Percentiles rank a stretch among this genome's conserved stretches.
phyloP scores from a whole-genome alignment of 176 grass and related monocot genomes.

The Puccinellia tenuiflora region DNA sequence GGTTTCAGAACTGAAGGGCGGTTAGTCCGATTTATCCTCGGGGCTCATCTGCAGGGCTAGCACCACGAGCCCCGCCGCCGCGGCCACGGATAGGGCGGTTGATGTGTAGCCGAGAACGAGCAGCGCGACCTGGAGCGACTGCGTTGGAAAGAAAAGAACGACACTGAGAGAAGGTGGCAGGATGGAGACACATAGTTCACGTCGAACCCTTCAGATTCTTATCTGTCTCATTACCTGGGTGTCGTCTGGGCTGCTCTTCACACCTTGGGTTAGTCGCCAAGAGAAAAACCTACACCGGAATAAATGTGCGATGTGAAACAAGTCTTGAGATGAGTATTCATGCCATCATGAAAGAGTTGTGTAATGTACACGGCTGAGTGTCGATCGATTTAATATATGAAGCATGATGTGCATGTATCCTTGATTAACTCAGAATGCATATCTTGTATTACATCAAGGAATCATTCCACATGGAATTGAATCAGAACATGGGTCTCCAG shows the following conservation, averaged over 20 bases:
- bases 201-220: background rate
- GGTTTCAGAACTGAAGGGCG: background rate
- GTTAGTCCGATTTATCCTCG: constrained; percentile 48
- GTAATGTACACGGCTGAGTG: background rate
- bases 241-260: constrained; percentile 62
- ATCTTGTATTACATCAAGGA: background rate
- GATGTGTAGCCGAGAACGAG: constrained; percentile 63
- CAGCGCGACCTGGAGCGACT: constrained; percentile 71
- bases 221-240: constrained; percentile 47
- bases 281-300: constrained; percentile 53
- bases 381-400: background rate
- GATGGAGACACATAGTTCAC: background rate
- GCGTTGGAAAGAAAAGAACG: background rate
- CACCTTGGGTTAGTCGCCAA: constrained; percentile 69
- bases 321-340: background rate
- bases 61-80: constrained; percentile 50
- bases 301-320: background rate
- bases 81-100: constrained; percentile 36
- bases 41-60: constrained; percentile 58
- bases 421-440: background rate
- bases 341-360: background rate
- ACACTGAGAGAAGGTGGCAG: background rate
- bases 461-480: background rate
- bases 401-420: constrained; percentile 1
- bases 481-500: background rate